Conservation (phyloP, 495 filamentous ascomycete genomes). For the Penicillium crystallinum region DNA sequence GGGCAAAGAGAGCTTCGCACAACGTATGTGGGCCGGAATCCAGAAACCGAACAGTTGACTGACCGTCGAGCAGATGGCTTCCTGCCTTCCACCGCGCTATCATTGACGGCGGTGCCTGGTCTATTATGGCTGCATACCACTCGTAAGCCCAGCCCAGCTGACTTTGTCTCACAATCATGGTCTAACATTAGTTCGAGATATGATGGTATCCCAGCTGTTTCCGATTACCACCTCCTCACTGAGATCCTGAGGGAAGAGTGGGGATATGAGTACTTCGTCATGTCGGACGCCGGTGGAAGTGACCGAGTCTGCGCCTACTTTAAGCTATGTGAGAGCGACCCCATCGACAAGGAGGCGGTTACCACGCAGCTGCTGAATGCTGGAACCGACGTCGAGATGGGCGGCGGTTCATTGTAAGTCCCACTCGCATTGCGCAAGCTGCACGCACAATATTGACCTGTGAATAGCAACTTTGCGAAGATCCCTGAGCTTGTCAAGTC, state of each 20-base stretch:
- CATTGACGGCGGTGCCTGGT: slow-evolving; percentile 59
- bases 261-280: slow-evolving; percentile 63
- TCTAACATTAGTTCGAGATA: slow-evolving; percentile 27
- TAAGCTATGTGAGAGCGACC: slow-evolving; percentile 51
- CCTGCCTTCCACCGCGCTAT: slow-evolving; percentile 63
- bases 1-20: slow-evolving; percentile 63
- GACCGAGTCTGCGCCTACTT: slow-evolving; percentile 61
- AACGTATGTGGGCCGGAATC: slow-evolving; percentile 31
- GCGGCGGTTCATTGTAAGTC: slow-evolving; percentile 57
- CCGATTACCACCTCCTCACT: slow-evolving; percentile 56
- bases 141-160: slow-evolving; percentile 31
- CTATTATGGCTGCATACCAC: slow-evolving; percentile 65
- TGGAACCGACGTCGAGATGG: slow-evolving; percentile 73
- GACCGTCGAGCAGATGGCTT: slow-evolving; percentile 41
- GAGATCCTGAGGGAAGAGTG: slow-evolving; percentile 64
- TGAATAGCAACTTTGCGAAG: slow-evolving; percentile 51
- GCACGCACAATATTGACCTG: not conserved
- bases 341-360: slow-evolving; percentile 56
- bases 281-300: slow-evolving; percentile 57
- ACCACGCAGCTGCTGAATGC: slow-evolving; percentile 53
- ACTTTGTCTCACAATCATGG: not conserved
- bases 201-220: slow-evolving; percentile 59
- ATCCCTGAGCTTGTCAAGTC: slow-evolving; percentile 59
- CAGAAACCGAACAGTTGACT: not conserved
- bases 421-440: not conserved